Conservation (phyloP, 2,329 filamentous ascomycete species). For the Neofusicoccum cordaticola region DNA sequence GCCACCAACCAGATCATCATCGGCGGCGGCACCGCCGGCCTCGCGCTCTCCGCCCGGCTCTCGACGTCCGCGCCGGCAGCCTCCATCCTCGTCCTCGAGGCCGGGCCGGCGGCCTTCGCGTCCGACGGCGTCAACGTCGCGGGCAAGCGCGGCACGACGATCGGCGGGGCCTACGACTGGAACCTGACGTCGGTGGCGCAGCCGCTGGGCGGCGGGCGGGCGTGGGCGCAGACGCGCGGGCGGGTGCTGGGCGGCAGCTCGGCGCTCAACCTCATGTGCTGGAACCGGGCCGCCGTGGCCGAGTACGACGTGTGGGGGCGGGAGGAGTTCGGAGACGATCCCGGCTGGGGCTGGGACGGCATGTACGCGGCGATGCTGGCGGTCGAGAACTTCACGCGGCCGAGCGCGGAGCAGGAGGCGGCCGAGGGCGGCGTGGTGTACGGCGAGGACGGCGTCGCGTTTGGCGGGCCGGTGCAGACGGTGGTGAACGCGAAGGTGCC, state of each 20-base stretch:
- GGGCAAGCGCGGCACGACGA: constrained; percentile 23
- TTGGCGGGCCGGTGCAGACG: constrained; percentile 31
- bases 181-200: constrained; percentile 24
- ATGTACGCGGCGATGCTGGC: constrained; percentile 28
- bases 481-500: constrained; percentile 45
- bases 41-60: constrained; percentile 23
- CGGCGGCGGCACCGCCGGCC: constrained; percentile 21
- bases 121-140: constrained; percentile 31
- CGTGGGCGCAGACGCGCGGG: constrained; percentile 29
- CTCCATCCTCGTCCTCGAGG: constrained; percentile 21
- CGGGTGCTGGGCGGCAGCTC: constrained; percentile 37
- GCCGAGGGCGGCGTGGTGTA: constrained; percentile 18
- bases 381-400: constrained; percentile 30
- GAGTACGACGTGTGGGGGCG: constrained; percentile 53
- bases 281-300: constrained; percentile 23
- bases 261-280: constrained; percentile 29
- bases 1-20: constrained; percentile 2
- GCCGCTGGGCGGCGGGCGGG: constrained; percentile 20
- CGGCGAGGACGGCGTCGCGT: constrained; percentile 29
- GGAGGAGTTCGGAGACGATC: not conserved
- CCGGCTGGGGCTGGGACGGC: not conserved
- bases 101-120: constrained; percentile 23
- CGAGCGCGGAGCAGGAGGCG: constrained; percentile 16
- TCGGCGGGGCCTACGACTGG: constrained; percentile 11
- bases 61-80: constrained; percentile 25